These are phyloP conservation scores for Alternaria solani DNA, from an alignment of 2,329 filamentous ascomycete genomes.

Conservation along the genomic window DNA sequence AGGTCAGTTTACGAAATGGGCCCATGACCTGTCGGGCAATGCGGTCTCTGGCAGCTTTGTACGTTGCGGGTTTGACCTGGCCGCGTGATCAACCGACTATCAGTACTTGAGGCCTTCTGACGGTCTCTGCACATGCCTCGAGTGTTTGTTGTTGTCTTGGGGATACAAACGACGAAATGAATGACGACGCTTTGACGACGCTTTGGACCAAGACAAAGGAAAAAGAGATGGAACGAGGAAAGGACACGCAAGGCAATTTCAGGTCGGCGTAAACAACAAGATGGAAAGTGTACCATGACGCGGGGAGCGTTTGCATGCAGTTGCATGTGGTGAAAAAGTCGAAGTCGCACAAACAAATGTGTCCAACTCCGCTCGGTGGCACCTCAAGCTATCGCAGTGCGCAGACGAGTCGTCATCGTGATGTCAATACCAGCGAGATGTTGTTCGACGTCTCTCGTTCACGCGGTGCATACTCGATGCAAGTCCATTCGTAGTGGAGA, in stretches of 20 bases:
- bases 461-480: neutral
- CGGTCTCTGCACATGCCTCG: neutral
- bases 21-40: neutral
- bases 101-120: neutral
- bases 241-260: neutral
- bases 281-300: neutral
- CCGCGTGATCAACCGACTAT: neutral
- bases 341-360: neutral
- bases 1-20: neutral
- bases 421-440: neutral
- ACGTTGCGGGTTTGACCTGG: neutral
- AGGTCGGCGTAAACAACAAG: neutral
- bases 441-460: neutral
- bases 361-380: neutral
- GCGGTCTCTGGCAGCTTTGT: neutral
- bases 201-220: slow-evolving; percentile 2
- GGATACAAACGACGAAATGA: slow-evolving; percentile 4
- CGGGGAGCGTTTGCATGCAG: neutral
- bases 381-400: neutral
- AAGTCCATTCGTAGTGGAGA: too few species aligned
- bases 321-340: neutral
- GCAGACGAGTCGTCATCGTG: neutral
- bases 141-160: slow-evolving; percentile 4
- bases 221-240: neutral
- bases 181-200: neutral